These are phyloP conservation scores for Verticillium isaacii DNA, from an alignment of 2,329 filamentous ascomycete genomes.

Conservation along the genomic window DNA sequence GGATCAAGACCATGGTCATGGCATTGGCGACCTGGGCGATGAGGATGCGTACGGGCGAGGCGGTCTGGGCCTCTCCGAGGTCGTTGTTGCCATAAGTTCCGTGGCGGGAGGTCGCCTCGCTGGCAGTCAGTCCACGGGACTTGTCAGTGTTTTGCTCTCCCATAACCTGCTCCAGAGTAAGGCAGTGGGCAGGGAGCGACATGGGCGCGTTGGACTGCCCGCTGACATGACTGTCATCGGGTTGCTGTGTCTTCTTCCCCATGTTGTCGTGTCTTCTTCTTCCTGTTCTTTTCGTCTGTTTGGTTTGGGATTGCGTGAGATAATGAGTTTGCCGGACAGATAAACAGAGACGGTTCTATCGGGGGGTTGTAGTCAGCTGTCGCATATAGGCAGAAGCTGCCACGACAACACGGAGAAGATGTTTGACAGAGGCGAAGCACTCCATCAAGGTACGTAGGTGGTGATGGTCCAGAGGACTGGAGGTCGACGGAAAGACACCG, in stretches of 20 bases:
- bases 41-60: constrained; percentile 53
- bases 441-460: constrained; percentile 3
- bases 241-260: background rate
- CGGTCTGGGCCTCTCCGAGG: constrained; percentile 38
- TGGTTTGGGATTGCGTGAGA: background rate
- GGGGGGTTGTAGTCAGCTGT: constrained; percentile 8
- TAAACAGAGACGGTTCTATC: background rate
- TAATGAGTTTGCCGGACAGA: background rate
- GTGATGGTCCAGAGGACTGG: background rate
- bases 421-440: constrained; percentile 2
- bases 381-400: constrained; percentile 8
- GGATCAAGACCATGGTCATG: constrained; percentile 50
- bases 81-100: constrained; percentile 54
- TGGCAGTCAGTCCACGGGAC: constrained; percentile 43
- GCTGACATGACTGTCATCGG: constrained; percentile 19
- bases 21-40: constrained; percentile 54
- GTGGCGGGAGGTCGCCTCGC: constrained; percentile 46
- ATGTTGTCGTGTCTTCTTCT: background rate
- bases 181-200: constrained; percentile 52
- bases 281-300: background rate
- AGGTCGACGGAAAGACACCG: background rate
- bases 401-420: constrained; percentile 9
- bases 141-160: constrained; percentile 47
- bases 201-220: constrained; percentile 34
- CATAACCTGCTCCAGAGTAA: constrained; percentile 42